Evolutionary conservation across 2,329 filamentous ascomycete genomes (phyloP), one percentile per base, ranked within the genome.

Genomic region (Pseudogymnoascus pannorum): DNA sequence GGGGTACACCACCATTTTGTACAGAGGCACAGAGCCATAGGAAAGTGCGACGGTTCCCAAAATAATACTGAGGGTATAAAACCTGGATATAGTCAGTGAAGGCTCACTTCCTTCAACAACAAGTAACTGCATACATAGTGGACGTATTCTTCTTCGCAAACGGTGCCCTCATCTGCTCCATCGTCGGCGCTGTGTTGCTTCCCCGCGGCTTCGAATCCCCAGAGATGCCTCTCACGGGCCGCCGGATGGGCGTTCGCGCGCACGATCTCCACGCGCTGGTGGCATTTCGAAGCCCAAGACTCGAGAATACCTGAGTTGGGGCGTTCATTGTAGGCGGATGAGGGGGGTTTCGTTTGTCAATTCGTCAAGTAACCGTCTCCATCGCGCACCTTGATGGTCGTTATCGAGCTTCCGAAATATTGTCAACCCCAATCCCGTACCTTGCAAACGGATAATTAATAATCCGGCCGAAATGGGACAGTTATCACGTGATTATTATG

Each of bases 21-120:
- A 95, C 72, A 94, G 77, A 1, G 91, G 91, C 57, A 94, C 91
- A 9, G 88, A 91, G 67, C 89, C 89, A 71, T 94, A 94, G 1
- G 89, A 88, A 35, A 94, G 77, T 3, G 89, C 89, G 18, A 92
- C 87, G 4, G 89, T 92, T 61, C 88, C 89, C 59, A 94, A 76
- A 62, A 93, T 91, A 64, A 91, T 78, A 72, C 88, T 91, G 65
- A 92, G 74, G 12, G 86, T 84, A 72, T 93, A 94, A 76, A 85
- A 87, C 74, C 86, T 89, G 66, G 66, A n/a, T 8, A 9, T 1
- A 12, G 57, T 58, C 36, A 58, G 57, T 26, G 38, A 5, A 58
- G 11, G 1, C 2, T 12, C 33, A 7, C 2, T 6, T n/a, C 5
- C 26, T 31, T 8, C 7, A 20, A 14, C 5, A 33, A 14, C 16